Evolutionary conservation across 2,329 filamentous ascomycete species (phyloP), one percentile per base, ranked within the genome.

Genomic region (Clonostachys rhizophaga): DNA sequence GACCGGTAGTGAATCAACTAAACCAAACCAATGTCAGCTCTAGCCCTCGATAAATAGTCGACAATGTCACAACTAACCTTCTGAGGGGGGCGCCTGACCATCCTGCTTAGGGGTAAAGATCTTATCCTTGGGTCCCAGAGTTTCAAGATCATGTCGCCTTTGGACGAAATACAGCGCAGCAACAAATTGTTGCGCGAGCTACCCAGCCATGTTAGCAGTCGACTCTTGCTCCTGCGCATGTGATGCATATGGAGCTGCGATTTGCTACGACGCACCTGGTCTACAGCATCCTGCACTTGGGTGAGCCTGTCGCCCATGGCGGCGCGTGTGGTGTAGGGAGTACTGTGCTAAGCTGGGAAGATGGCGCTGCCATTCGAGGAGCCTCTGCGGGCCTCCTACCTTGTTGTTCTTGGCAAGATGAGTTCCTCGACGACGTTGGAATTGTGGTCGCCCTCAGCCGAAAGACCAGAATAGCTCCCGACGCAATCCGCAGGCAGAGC

Each of bases 231-330:
- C 16, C 18, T 17, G 12, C 17, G 42, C 30, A 13, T n/a, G 12
- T 30, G 14, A 44, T 30, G 16, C 16, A 20, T 4, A 7, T 5
- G 30, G 30, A 30, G 42, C 24, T 11, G 17, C 7, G 17, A 11
- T 10, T 16, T n/a, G 2, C 33, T 7, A 18, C 10, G 18, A 24
- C 66, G 34, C 70, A 89, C 88, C 76, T 91, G 83, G 60, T 94
- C 89, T 50, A 92, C 81, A 65, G 87, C 85, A 70, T 94, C 88
- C 67, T 95, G 89, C 49, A 94, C 75, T 65, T 94, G 89, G 2
- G 89, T 92, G 49, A 95, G 76, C 52, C 86, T 76, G 62, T 95
- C 89, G 30, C 79, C 78, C 83, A 90, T 90, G 14, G 24, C 24
- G 24, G 24, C 24, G 24, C 24, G 24, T 30, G 10, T 30, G 7